Conservation (phyloP, 1,139 yeast species). For the Diutina scorzettiae region DNA sequence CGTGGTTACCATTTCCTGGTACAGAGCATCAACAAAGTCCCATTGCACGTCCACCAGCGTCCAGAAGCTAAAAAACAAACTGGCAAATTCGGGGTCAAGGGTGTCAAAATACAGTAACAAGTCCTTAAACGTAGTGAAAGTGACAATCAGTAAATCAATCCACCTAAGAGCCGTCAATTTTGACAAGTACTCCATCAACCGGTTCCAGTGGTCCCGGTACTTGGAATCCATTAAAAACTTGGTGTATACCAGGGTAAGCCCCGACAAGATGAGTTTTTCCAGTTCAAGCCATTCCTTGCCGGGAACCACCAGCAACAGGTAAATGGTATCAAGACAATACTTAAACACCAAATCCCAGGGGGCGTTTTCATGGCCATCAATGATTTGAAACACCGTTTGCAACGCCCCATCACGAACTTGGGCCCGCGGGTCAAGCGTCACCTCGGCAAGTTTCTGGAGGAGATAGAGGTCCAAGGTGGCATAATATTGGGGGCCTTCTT, state of each 20-base stretch:
- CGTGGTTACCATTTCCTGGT: slow-evolving; percentile 46
- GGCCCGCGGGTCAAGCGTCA: slow-evolving; percentile 53
- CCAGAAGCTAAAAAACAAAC: slow-evolving; percentile 53
- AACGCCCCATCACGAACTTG: slow-evolving; percentile 85
- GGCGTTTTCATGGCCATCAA: slow-evolving; percentile 62
- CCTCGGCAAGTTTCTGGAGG: slow-evolving; percentile 45
- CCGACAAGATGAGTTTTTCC: slow-evolving; percentile 43
- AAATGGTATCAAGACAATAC: slow-evolving; percentile 26
- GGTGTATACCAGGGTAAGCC: slow-evolving; percentile 40
- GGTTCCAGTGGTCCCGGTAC: slow-evolving; percentile 34
- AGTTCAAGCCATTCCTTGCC: slow-evolving; percentile 30
- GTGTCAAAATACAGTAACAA: slow-evolving; percentile 24
- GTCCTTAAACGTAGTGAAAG: slow-evolving; percentile 40
- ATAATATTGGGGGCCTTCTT: not conserved
- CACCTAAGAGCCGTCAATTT: slow-evolving; percentile 26
- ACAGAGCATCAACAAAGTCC: slow-evolving; percentile 38
- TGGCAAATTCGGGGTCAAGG: slow-evolving; percentile 7
- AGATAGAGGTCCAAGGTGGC: slow-evolving; percentile 49
- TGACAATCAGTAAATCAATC: slow-evolving; percentile 36
- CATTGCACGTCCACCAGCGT: slow-evolving; percentile 43
- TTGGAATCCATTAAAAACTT: slow-evolving; percentile 26
- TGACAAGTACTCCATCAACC: slow-evolving; percentile 36
- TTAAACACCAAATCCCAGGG: slow-evolving; percentile 45
- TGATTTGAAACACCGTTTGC: slow-evolving; percentile 75
- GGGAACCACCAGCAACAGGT: slow-evolving; percentile 15